A percentile compares a stretch with the other conserved stretches of the same genome.
These are phyloP conservation scores for Arachnomyces sp. DNA, from an alignment of 2,329 filamentous ascomycete genomes.

Conservation along the genomic window DNA sequence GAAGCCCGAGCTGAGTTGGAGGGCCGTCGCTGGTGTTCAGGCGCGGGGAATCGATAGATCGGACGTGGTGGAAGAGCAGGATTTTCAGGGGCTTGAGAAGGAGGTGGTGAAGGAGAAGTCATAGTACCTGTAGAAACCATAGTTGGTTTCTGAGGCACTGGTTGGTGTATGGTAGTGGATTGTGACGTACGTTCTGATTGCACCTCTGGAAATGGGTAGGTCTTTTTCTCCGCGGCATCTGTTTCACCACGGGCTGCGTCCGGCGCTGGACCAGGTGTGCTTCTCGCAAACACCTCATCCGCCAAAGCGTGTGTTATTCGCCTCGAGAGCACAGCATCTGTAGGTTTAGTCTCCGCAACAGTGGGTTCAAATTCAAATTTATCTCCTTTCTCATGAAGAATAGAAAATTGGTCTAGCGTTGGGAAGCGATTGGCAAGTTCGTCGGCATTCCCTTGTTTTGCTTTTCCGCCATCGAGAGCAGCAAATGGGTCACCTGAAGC, in stretches of 20 bases:
- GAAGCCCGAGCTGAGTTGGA: constrained; percentile 42
- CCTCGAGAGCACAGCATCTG: constrained; percentile 52
- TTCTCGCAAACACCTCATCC: constrained; percentile 70
- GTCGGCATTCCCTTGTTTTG: constrained; percentile 52
- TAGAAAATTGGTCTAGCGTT: constrained; percentile 83
- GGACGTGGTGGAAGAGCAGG: constrained; percentile 28
- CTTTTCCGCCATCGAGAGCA: constrained; percentile 65
- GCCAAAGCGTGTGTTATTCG: constrained; percentile 68
- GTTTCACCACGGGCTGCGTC: constrained; percentile 22
- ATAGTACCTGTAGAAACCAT: constrained; percentile 73
- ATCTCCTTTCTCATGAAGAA: constrained; percentile 74
- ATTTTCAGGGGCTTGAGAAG: constrained; percentile 28
- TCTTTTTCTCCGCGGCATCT: constrained; percentile 17
- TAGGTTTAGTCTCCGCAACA: constrained; percentile 34
- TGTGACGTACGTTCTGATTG: constrained; percentile 22
- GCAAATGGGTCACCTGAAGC: constrained; percentile 78
- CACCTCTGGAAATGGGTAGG: constrained; percentile 17
- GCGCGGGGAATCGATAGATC: constrained; percentile 49
- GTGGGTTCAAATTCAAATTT: constrained; percentile 74
- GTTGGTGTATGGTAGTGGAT: constrained; percentile 30
- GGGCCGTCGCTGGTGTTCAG: constrained; percentile 38
- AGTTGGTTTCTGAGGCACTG: constrained; percentile 41
- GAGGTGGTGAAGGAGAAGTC: constrained; percentile 50
- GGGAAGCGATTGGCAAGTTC: constrained; percentile 83
- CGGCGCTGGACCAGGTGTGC: constrained; percentile 24